Conservation (phyloP, 352 stramenopile genomes). For the Peronospora belbahrii region DNA sequence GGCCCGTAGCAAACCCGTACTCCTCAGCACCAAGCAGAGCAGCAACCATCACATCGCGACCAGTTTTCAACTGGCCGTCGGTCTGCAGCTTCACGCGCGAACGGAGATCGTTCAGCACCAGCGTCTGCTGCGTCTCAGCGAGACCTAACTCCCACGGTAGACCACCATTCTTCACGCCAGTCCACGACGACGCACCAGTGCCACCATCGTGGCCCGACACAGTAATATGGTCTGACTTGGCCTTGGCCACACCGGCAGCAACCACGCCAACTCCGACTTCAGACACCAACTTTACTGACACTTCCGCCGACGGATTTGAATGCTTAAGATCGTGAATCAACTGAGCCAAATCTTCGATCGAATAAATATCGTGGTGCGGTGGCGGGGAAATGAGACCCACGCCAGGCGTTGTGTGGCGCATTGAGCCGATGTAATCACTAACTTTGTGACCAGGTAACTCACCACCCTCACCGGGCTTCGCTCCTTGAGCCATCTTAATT, state of each 20-base stretch:
- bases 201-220: constrained; percentile 93
- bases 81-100: constrained; percentile 91
- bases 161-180: constrained; percentile 90
- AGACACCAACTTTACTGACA: constrained; percentile 95
- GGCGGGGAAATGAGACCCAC: constrained; percentile 94
- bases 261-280: constrained; percentile 95
- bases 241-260: constrained; percentile 86
- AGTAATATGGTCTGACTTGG: constrained; percentile 92
- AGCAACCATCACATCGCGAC: constrained; percentile 91
- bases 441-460: constrained; percentile 95
- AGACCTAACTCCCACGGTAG: constrained; percentile 94
- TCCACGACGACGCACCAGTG: constrained; percentile 93
- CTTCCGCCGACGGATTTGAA: constrained; percentile 88
- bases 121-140: constrained; percentile 94
- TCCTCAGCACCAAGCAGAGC: constrained; percentile 93
- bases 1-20: constrained; percentile 92
- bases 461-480: constrained; percentile 94
- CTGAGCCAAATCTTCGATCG: constrained; percentile 96
- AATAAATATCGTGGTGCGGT: constrained; percentile 98
- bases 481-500: constrained; percentile 98
- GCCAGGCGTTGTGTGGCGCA: constrained; percentile 93
- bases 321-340: constrained; percentile 98
- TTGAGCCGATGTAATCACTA: constrained; percentile 93
- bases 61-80: constrained; percentile 92
- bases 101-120: constrained; percentile 93